These are phyloP conservation scores for Catenaria anguillulae DNA, from an alignment of 371 early-diverging fungal species.

Conservation along the genomic window DNA sequence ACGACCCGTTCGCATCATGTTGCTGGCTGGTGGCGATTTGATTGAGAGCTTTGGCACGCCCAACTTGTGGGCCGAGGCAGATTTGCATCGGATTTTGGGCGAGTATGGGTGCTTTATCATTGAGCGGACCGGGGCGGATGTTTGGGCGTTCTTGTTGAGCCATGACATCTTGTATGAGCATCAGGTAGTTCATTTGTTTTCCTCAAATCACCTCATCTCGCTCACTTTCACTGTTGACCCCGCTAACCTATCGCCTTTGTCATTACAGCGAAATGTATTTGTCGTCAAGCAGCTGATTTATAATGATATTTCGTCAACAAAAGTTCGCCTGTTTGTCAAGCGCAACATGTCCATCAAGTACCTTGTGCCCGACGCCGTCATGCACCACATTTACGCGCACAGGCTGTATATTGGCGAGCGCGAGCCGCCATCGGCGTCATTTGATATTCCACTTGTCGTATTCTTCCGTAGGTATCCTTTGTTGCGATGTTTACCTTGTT, in stretches of 20 bases:
- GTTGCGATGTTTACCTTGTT: no score
- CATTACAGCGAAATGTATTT: conserved; percentile 61
- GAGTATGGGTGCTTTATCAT: conserved; percentile 87
- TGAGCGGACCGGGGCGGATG: conserved; percentile 88
- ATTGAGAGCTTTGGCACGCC: conserved; percentile 88
- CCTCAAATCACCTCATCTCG: no score
- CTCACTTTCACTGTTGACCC: no score
- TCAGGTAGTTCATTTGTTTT: conserved; percentile 27
- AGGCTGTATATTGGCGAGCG: conserved; percentile 33
- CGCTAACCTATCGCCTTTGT: no score
- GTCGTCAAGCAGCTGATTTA: conserved; percentile 89
- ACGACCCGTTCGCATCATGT: conserved; percentile 61
- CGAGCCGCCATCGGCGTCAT: conserved; percentile 1
- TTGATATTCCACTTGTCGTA: no score
- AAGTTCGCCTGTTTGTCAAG: conserved; percentile 82
- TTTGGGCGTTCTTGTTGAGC: conserved; percentile 71
- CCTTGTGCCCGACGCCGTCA: conserved; percentile 79
- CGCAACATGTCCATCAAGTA: conserved; percentile 90
- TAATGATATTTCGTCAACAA: conserved; percentile 91
- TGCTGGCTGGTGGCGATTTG: conserved; percentile 92
- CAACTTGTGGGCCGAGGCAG: conserved; percentile 75
- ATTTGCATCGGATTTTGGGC: conserved; percentile 83
- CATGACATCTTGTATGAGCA: conserved; percentile 83
- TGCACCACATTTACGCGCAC: conserved; percentile 73
- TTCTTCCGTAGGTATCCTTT: no score